A percentile compares a stretch with the other conserved stretches of the same genome.
Conservation (phyloP, 768 basidiomycete genomes). For the Tylopilus vinaceipallidus region DNA sequence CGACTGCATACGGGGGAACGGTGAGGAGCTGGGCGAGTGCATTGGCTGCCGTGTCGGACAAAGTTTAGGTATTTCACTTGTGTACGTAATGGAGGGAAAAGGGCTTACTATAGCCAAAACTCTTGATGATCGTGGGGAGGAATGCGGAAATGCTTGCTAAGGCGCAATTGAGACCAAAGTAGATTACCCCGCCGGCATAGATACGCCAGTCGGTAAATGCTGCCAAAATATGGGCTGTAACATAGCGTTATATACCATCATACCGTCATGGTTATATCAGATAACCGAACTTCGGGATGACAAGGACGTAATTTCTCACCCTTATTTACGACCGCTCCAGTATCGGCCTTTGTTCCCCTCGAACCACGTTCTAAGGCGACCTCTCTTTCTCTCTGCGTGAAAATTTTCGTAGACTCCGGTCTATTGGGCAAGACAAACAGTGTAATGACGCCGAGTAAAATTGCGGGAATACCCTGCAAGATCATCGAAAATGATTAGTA, state of each 20-base stretch:
- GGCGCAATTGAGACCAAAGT: constrained; percentile 75
- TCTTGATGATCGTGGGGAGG: constrained; percentile 76
- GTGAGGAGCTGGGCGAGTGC: constrained; percentile 71
- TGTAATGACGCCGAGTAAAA: constrained; percentile 59
- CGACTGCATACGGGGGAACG: constrained; percentile 78
- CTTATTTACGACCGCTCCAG: constrained; percentile 62
- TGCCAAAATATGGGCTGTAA: constrained; percentile 54
- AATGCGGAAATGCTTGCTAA: constrained; percentile 81
- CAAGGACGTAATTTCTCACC: constrained; percentile 32
- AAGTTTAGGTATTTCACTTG: no score
- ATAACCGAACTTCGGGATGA: background rate
- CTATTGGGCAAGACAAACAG: constrained; percentile 62
- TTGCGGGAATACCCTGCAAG: constrained; percentile 60
- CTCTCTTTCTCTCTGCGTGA: constrained; percentile 50
- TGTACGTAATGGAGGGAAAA: background rate
- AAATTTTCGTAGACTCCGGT: constrained; percentile 64
- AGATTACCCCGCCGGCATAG: constrained; percentile 64
- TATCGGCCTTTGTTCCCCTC: constrained; percentile 62
- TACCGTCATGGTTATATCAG: background rate
- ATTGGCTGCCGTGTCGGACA: no score
- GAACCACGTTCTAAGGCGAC: constrained; percentile 69
- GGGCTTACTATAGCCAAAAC: constrained; percentile 66
- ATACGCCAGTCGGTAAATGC: constrained; percentile 77
- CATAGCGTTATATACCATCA: constrained; percentile 4
- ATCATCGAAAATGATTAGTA: background rate